Evolutionary conservation across 768 basidiomycete species (phyloP).

Genomic region (Zangia roseola): DNA sequence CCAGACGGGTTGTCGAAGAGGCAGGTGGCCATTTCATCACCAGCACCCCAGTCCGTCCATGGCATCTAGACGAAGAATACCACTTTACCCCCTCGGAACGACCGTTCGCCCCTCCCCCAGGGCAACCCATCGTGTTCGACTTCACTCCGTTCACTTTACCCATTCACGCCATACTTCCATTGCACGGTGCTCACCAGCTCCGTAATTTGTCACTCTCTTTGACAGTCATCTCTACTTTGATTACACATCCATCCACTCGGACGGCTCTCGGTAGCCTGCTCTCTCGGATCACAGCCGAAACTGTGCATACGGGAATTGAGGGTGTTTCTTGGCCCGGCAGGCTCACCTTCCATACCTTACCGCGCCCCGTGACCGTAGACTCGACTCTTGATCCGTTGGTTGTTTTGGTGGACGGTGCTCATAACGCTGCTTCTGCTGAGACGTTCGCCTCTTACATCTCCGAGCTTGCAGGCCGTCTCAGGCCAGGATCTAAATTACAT

Average conservation of each 20-base stretch:
- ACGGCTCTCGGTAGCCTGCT: constrained; percentile 9
- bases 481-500: constrained; percentile 27
- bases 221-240: constrained; percentile 56
- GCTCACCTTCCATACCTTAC: constrained; percentile 61
- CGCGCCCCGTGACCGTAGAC: constrained; percentile 19
- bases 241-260: constrained; percentile 38
- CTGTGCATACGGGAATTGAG: constrained; percentile 58
- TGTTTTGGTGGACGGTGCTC: constrained; percentile 89
- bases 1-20: constrained; percentile 40
- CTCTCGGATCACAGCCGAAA: constrained; percentile 43
- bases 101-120: constrained; percentile 34
- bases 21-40: constrained; percentile 43
- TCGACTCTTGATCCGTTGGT: constrained; percentile 26
- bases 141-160: constrained; percentile 44
- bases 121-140: constrained; percentile 42
- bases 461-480: constrained; percentile 32
- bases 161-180: constrained; percentile 53
- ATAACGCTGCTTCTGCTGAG: constrained; percentile 78
- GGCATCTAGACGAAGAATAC: constrained; percentile 35
- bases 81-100: constrained; percentile 32
- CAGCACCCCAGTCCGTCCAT: constrained; percentile 33
- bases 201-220: constrained; percentile 78
- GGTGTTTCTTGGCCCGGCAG: constrained; percentile 77
- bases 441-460: constrained; percentile 62
- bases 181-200: constrained; percentile 83